A percentile compares a stretch with the other conserved stretches of the same genome.
Evolutionary conservation across 768 basidiomycete species (phyloP).

Genomic region (Russula sp.): DNA sequence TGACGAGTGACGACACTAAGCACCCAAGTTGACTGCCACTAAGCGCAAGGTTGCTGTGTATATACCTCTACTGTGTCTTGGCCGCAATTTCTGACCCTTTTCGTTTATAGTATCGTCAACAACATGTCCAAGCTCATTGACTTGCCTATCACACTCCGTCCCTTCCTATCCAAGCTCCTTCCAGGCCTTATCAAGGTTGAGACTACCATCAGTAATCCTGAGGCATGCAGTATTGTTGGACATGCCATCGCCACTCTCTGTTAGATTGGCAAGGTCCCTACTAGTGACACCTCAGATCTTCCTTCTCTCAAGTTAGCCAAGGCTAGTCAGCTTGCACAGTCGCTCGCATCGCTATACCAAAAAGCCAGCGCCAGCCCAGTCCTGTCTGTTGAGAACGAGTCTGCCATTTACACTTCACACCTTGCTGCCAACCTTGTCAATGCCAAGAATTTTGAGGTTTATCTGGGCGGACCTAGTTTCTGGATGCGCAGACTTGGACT

Average conservation of each 20-base stretch:
- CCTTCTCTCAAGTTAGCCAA: slow-evolving; percentile 81
- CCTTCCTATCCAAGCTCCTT: slow-evolving; percentile 93
- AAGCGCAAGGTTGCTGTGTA: slow-evolving; percentile 98
- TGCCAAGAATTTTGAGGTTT: slow-evolving; percentile 86
- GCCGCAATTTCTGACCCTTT: slow-evolving; percentile 23
- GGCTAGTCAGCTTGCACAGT: slow-evolving; percentile 57
- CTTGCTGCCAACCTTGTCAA: slow-evolving; percentile 87
- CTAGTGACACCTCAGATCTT: slow-evolving; percentile 87
- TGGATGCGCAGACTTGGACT: too few relatives aligned
- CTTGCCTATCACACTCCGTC: slow-evolving; percentile 90
- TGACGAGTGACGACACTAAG: too few relatives aligned
- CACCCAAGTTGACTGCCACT: slow-evolving; percentile 92
- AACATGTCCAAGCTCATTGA: slow-evolving; percentile 99
- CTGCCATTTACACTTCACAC: slow-evolving; percentile 65
- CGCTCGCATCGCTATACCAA: slow-evolving; percentile 79
- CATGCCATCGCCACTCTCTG: slow-evolving; percentile 95
- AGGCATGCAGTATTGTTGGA: slow-evolving; percentile 89
- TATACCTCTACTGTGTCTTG: slow-evolving; percentile 36
- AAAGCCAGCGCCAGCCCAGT: slow-evolving; percentile 64
- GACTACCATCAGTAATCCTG: slow-evolving; percentile 93
- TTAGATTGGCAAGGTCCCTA: slow-evolving; percentile 88
- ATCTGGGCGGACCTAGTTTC: too few relatives aligned
- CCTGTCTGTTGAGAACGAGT: slow-evolving; percentile 55
- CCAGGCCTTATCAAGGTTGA: slow-evolving; percentile 96
- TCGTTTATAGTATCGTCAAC: slow-evolving; percentile 72